Evolutionary conservation across 371 early-diverging fungal species (phyloP).

Genomic region (Rhizopus arrhizus): DNA sequence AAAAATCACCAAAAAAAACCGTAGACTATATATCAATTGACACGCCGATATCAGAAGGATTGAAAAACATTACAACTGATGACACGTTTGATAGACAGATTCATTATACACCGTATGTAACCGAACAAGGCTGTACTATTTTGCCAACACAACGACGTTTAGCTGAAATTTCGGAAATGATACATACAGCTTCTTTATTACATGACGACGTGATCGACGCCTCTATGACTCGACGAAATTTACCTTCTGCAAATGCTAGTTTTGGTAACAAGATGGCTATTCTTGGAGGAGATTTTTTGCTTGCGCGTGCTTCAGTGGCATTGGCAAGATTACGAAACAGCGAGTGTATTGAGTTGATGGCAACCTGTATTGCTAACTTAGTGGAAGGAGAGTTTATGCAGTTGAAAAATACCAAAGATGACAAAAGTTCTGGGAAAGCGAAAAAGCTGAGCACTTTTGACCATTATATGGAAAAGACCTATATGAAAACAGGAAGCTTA

Average conservation of each 20-base stretch:
- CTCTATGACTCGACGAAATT: constrained; percentile 62
- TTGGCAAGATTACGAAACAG: constrained; percentile 84
- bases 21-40: constrained; percentile 47
- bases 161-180: constrained; percentile 96
- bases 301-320: constrained; percentile 91
- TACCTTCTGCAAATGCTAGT: constrained; percentile 77
- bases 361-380: constrained; percentile 89
- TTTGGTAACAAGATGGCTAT: constrained; percentile 98
- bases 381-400: constrained; percentile 99
- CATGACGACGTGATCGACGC: constrained; percentile 95
- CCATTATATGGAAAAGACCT: constrained; percentile 88
- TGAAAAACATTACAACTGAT: constrained; percentile 42
- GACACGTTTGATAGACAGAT: constrained; percentile 37
- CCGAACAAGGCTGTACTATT: constrained; percentile 61
- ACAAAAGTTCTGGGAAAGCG: constrained; percentile 58
- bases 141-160: constrained; percentile 89
- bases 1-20: constrained; percentile 24
- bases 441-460: constrained; percentile 59
- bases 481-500: constrained; percentile 89
- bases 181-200: constrained; percentile 92
- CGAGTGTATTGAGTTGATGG: constrained; percentile 90
- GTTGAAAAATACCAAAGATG: constrained; percentile 69
- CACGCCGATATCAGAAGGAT: constrained; percentile 49
- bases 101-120: constrained; percentile 54
- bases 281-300: constrained; percentile 90